phyloP scores from a whole-genome alignment of 306 rosid species.

The Senna tora region DNA sequence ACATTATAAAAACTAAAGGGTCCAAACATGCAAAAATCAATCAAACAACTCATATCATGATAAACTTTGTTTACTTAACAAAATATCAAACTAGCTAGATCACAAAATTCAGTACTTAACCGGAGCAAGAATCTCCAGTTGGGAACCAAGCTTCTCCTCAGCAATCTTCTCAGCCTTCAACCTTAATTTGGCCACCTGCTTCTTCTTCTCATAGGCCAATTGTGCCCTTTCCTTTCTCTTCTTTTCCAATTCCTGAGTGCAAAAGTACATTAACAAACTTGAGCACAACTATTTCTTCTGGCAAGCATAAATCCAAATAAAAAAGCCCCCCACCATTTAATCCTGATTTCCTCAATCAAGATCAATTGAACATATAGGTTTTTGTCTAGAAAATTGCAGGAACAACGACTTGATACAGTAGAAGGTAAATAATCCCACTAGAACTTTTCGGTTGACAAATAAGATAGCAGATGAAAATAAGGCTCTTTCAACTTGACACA shows the following conservation, averaged over 20 bases:
- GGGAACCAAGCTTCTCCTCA: conserved; percentile 49
- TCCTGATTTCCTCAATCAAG: background rate
- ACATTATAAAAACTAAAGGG: conserved; percentile 12
- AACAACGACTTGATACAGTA: background rate
- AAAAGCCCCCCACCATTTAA: background rate
- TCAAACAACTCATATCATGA: conserved; percentile 9
- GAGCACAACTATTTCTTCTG: background rate
- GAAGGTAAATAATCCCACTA: no score
- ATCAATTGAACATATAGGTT: background rate
- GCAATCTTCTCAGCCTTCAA: conserved; percentile 44
- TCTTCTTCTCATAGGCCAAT: conserved; percentile 49
- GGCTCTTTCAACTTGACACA: background rate
- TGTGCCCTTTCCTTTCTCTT: conserved; percentile 54
- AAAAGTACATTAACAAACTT: background rate
- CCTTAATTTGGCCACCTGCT: conserved; percentile 43
- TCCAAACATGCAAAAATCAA: background rate
- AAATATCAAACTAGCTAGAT: conserved; percentile 30
- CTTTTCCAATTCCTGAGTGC: conserved; percentile 48
- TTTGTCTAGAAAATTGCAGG: background rate
- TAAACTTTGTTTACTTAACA: conserved; percentile 1
- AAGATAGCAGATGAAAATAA: background rate
- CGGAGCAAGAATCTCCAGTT: conserved; percentile 44
- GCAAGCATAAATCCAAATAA: background rate
- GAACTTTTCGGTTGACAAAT: background rate
- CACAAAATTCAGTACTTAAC: conserved; percentile 42